Conservation (phyloP, 2,329 filamentous ascomycete species). For the Calycina herbarum region DNA sequence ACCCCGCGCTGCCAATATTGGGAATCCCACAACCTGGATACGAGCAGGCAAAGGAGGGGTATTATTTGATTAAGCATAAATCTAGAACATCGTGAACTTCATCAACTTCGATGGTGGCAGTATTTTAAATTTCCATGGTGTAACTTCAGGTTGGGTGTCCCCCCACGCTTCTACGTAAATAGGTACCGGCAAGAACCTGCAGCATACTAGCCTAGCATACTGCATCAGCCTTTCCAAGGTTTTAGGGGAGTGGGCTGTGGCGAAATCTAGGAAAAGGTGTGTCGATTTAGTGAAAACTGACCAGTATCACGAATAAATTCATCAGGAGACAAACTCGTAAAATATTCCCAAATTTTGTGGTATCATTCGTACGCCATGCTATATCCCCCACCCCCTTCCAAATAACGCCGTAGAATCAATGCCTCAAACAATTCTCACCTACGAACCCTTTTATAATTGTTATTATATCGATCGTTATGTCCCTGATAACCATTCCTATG, state of each 20-base stretch:
- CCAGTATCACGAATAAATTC: neutral
- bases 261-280: neutral
- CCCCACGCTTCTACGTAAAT: neutral
- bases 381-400: neutral
- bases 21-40: neutral
- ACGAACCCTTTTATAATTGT: conserved; percentile 12
- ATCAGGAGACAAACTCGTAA: neutral
- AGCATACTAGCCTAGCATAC: neutral
- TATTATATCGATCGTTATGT: conserved; percentile 15
- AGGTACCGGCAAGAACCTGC: neutral
- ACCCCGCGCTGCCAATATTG: neutral
- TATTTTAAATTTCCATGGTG: neutral
- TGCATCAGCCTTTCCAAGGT: neutral
- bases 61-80: neutral
- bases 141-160: neutral
- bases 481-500: conserved; percentile 13
- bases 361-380: conserved; percentile 12
- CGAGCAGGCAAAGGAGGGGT: neutral
- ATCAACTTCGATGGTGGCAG: too few species aligned
- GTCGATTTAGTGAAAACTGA: neutral
- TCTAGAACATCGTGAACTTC: neutral
- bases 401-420: neutral
- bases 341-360: conserved; percentile 2
- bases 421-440: neutral
- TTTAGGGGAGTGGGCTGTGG: neutral